Base-by-base conservation (phyloP, 768 basidiomycete genomes). In the Xerocomus brunneocitrinus region DNA sequence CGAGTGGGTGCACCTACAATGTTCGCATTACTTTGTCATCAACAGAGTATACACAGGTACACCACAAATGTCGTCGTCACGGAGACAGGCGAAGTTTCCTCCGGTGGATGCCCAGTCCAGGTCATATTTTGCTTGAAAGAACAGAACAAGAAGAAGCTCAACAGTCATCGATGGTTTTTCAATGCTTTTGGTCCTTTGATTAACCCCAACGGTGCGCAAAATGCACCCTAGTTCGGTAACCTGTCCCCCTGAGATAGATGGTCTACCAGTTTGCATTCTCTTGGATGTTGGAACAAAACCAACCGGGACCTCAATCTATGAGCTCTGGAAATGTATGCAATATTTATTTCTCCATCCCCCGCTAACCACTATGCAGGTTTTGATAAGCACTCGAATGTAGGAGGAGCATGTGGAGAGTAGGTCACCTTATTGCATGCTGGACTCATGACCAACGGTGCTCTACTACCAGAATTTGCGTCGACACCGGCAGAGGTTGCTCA, bases 91-190 rank as follows among this genome's bases (percentile, higher is more conserved):
- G 91, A 95, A 67, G 86, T 93, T 12, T 82, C 84, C 0, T 75
- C 79, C 47, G 81, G 84, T n/a, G 71, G 79, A 1, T 90, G 88
- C 62, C 85, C 93, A 1, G 83, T 91, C 54, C 95, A 94, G 70
- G 78, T 91, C 60, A 74, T 98, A 43, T 94, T 94, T 74, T 93
- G 91, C 65, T 74, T 95, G 63, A 95, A 95, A 71, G 92, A 95
- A 68, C 89, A 91, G 74, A 97, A 95, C 79, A 93, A 93, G 78
- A 95, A 95, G 79, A 95, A 97, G 69, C 78, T 95, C 62, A 95
- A 95, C 75, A 89, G 87, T 61, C 93, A 97, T 64, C 81, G 94
- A 19, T 97, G 94, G 94, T 95, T 95, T 78, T 95, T 97, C 80
- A 97, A 97, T 64, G 94, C 91, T 0, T 90, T 95, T 58, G 89